Evolutionary conservation across 2,329 filamentous ascomycete genomes (phyloP), one percentile per base, ranked within the genome.

Genomic region (Aspergillus sojae): DNA sequence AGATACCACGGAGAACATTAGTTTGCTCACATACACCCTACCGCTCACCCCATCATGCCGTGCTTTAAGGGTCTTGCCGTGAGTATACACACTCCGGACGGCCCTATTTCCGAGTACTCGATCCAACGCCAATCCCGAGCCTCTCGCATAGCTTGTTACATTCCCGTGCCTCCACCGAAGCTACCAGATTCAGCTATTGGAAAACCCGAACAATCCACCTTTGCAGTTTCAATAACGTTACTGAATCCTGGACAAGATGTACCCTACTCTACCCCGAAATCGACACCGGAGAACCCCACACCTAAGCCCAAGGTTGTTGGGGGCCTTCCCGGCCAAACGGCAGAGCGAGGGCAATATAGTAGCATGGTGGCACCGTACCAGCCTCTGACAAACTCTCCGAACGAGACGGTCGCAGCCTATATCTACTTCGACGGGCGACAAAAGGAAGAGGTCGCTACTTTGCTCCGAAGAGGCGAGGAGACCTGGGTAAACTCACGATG

Each of bases 41-140:
- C 46, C 43, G 26, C n/a, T 23, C 30, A 30, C 62, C 59, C 61
- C 74, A 72, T 56, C 70, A 91, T 91, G 95, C 95, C 95, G 83
- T 98, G 94, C 88, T 99, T 98, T 84, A 96, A 98, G 85, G 95
- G 95, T 81, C 93, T 99, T 82, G 94, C 95, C 74, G 94, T 98
- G 78, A 96, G 92, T 86, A 96, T 98, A 79, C 95, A 99, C 82
- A 89, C 88, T 52, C 86, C 93, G 71, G 84, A 87, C 70, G 88
- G 88, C 52, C 94, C 95, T 69, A 88, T 99, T 69, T 85, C 93
- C 66, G 95, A 99, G 81, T 90, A 96, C 82, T 94, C 94, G 73
- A 91, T 98, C 72, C 94, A 98, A 82, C 95, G 93, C 77, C 93
- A 97, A 80, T 93, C 92, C 63, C 91, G 93, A 72, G 86, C 93